These are phyloP conservation scores for Fomes fomentarius DNA, from an alignment of 1,284 basidiomycete species.

Conservation along the genomic window DNA sequence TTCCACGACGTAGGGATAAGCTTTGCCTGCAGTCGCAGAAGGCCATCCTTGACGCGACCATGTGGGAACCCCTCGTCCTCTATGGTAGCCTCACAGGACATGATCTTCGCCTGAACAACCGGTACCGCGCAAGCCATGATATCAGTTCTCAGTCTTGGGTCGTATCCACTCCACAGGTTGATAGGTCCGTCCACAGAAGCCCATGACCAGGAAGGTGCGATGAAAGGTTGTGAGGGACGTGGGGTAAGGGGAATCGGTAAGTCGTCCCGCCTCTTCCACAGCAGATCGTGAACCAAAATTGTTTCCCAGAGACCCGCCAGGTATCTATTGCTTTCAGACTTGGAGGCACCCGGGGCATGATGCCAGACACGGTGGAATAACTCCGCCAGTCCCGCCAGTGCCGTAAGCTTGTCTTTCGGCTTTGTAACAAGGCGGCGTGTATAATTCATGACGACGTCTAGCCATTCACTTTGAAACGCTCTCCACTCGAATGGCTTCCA, in stretches of 20 bases:
- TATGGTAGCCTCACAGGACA: no score
- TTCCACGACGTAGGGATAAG: no score
- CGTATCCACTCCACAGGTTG: no score
- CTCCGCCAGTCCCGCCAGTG: conserved; percentile 1
- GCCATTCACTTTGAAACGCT: not conserved
- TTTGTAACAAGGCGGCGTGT: not conserved
- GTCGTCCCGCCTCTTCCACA: not conserved
- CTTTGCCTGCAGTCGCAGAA: no score
- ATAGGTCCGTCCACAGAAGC: conserved; percentile 1
- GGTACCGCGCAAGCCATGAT: no score
- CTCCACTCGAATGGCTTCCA: not conserved
- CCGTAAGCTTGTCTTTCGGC: not conserved
- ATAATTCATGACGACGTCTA: not conserved
- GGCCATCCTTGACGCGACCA: no score
- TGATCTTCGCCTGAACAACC: no score
- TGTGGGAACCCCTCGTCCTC: no score
- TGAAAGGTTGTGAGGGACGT: not conserved
- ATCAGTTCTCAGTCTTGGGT: no score
- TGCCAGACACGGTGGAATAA: not conserved
- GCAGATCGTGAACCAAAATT: not conserved
- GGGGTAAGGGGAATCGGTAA: not conserved
- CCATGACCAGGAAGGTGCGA: conserved; percentile 1
- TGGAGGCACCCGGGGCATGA: no score
- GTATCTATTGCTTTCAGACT: not conserved
- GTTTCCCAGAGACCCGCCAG: not conserved